phyloP scores from a whole-genome alignment of 2,329 filamentous ascomycete species.

The Monilinia laxa region DNA sequence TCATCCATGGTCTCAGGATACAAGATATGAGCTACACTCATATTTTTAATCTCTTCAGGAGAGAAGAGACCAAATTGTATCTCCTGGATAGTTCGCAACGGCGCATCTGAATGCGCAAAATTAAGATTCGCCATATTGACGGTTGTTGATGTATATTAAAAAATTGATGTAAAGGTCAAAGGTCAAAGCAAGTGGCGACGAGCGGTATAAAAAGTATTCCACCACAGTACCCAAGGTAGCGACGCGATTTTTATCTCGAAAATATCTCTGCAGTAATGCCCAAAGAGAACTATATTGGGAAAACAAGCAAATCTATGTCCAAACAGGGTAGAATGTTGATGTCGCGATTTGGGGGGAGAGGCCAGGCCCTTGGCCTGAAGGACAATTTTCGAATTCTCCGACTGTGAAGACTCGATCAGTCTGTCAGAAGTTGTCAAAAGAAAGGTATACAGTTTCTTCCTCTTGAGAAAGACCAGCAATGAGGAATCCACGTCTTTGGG shows the following conservation, averaged over 20 bases:
- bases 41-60: conserved; percentile 97
- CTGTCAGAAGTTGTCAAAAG: conserved; percentile 31
- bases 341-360: conserved; percentile 38
- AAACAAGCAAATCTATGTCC: conserved; percentile 31
- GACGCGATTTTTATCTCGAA: conserved; percentile 32
- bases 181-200: conserved; percentile 24
- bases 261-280: conserved; percentile 21
- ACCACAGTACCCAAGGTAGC: conserved; percentile 27
- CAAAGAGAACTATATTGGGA: conserved; percentile 25
- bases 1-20: conserved; percentile 99
- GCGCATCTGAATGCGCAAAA: conserved; percentile 89
- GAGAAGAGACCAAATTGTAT: conserved; percentile 98
- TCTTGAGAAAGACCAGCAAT: conserved; percentile 37
- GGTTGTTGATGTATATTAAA: conserved; percentile 25
- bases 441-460: conserved; percentile 37
- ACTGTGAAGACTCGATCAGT: conserved; percentile 33
- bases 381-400: conserved; percentile 31
- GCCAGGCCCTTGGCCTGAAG: conserved; percentile 32
- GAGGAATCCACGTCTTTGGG: conserved; percentile 41
- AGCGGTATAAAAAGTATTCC: conserved; percentile 25
- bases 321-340: conserved; percentile 31
- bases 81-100: conserved; percentile 96
- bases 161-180: conserved; percentile 16
- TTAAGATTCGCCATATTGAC: conserved; percentile 84
- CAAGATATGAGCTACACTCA: conserved; percentile 94